Conservation (phyloP, 108 stramenopile genomes). For the Pseudonitzschia multiseries region DNA sequence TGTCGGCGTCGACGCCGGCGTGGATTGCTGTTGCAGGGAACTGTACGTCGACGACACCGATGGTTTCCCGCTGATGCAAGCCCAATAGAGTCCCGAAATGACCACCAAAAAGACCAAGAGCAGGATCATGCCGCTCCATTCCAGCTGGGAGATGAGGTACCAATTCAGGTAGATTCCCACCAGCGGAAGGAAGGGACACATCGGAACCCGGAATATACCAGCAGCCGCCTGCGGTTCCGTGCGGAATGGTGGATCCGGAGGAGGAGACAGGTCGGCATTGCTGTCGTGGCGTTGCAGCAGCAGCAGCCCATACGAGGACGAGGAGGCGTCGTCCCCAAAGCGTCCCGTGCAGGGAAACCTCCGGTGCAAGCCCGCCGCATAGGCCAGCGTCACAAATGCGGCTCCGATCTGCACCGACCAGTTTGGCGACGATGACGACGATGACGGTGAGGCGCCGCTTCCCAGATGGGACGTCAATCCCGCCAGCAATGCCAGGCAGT, state of each 20-base stretch:
- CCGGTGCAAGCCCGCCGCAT: neutral
- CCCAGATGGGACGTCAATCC: slow-evolving; percentile 7
- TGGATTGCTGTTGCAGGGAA: neutral
- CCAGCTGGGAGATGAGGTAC: slow-evolving; percentile 81
- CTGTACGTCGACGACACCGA: neutral
- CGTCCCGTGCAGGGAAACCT: slow-evolving; percentile 4
- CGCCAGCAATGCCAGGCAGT: slow-evolving; percentile 5
- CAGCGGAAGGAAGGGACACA: slow-evolving; percentile 67
- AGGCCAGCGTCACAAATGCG: neutral
- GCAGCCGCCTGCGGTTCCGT: neutral
- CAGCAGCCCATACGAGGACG: neutral
- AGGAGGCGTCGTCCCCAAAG: slow-evolving; percentile 10
- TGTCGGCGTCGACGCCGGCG: too few relatives aligned
- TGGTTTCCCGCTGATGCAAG: slow-evolving; percentile 12
- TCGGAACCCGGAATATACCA: slow-evolving; percentile 61
- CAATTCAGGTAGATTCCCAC: slow-evolving; percentile 85
- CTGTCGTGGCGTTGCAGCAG: neutral
- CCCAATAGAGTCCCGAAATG: slow-evolving; percentile 47
- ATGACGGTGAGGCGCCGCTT: neutral
- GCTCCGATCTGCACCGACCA: neutral
- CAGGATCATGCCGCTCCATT: slow-evolving; percentile 53
- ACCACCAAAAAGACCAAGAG: slow-evolving; percentile 57
- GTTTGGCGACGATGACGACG: neutral
- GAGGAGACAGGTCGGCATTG: neutral
- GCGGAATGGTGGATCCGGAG: neutral